Evolutionary conservation across 768 basidiomycete genomes (phyloP), one percentile per base, ranked within the genome.

Genomic region (Glaciozyma antarctica): DNA sequence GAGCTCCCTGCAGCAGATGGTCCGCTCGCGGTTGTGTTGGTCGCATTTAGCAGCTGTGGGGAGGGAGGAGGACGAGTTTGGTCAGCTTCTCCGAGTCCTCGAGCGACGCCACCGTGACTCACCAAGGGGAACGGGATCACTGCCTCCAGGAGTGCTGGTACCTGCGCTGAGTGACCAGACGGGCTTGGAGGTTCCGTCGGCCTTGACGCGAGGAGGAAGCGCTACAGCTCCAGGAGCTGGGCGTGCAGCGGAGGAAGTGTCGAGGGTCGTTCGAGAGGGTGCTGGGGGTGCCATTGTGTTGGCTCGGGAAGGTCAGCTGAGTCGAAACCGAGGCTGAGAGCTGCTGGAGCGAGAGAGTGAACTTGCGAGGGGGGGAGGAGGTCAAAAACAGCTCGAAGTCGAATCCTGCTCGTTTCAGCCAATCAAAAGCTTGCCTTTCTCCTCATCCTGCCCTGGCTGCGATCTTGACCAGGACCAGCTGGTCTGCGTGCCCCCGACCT

Each of bases 1-100:
- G 64, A 94, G 83, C 61, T 92, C 88, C 73, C 89, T 87, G 79
- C 91, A 95, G 78, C 92, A 94, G 6, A 91, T 62, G 10, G 64
- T 66, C 10, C 70, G 58, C 38, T 70, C 69, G 24, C 69, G 57
- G 53, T 70, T 61, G 65, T 70, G 69, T 22, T 64, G 26, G 54
- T 70, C 69, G 63, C 69, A 70, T 47, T 70, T 70, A n/a, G 65
- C 58, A 10, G 63, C 69, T 70, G 45, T 30, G 9, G 22, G 54
- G 30, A 45, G 28, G 12, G 53, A 22, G 24, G 10, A 15, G 5
- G 8, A 28, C 8, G 57, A 19, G 21, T 28, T 17, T 15, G 55
- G n/a, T 10, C 30, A 26, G 48, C 44, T 49, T 22, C 47, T n/a
- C 22, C 6, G n/a, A 19, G 52, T 17, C 48, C 19, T n/a, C 2